phyloP scores from a whole-genome alignment of 306 rosid species.

The Inga oerstediana region DNA sequence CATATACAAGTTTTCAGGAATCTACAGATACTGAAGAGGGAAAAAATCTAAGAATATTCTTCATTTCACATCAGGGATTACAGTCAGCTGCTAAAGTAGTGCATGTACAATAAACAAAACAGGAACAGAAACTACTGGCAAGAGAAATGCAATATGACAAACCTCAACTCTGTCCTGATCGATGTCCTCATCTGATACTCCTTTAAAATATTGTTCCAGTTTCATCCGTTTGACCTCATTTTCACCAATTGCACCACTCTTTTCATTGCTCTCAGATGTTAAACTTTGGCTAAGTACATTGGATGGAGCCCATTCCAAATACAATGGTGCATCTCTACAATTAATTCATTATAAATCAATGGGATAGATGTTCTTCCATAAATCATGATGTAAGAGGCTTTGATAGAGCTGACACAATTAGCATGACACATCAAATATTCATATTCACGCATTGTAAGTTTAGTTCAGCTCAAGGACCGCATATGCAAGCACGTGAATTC shows the following conservation, averaged over 20 bases:
- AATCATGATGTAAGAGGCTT: conserved; percentile 17
- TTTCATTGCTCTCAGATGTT: conserved; percentile 46
- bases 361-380: conserved; percentile 27
- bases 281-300: conserved; percentile 62
- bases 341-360: conserved; percentile 23
- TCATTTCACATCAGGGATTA: not conserved
- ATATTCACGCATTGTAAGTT: not conserved
- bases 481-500: not conserved
- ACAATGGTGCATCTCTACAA: conserved; percentile 83
- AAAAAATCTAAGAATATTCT: not conserved
- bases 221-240: conserved; percentile 65
- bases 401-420: conserved; percentile 2
- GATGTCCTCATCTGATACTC: conserved; percentile 61
- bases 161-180: conserved; percentile 97
- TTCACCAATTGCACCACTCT: conserved; percentile 51
- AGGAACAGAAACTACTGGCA: not conserved
- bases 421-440: not conserved
- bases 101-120: not conserved
- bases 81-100: not conserved
- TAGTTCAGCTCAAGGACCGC: not conserved
- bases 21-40: not conserved
- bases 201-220: conserved; percentile 65
- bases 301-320: conserved; percentile 95
- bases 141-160: conserved; percentile 34
- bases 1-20: not conserved